Evolutionary conservation across 2,329 filamentous ascomycete species (phyloP), one percentile per base, ranked within the genome.

Genomic region (Claviceps pusilla): DNA sequence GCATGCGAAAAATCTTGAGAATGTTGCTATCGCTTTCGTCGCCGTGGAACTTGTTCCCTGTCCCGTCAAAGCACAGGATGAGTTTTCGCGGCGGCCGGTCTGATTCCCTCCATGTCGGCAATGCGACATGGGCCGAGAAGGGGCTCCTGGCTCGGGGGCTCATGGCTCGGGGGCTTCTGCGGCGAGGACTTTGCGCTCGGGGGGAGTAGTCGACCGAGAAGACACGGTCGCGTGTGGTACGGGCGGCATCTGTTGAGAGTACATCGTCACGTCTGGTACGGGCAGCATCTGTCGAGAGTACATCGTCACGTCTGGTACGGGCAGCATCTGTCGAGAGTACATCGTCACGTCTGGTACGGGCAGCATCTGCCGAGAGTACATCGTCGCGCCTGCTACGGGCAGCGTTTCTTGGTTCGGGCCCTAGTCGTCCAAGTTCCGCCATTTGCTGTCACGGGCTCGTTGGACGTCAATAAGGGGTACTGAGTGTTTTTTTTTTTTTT

Each of bases 1-100:
- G 69, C 75, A 85, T 84, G 42, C 82, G 76, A 59, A 83, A 86
- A 11, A 87, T 84, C 62, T 86, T 86, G 56, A 87, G 68, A 60
- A 87, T 82, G 53, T 82, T 82, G 63, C 77, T 81, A 59, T 83
- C 79, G 46, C 76, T 80, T 12, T 81, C 79, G 52, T 82, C 77
- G 10, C 80, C 79, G 47, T 77, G 74, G 56, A 83, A 83, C 57
- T 81, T 82, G 60, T 83, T 83, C 0, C 79, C 80, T 0, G 80
- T 83, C 5, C 80, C 80, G 52, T 83, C 80, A 53, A 83, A 83
- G 60, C 80, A 83, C 1, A 83, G 67, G 10, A 83, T 72, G 14
- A 82, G 71, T 61, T 81, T 82, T 3, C 64, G 59, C 3, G 65
- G 60, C 14, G 24, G 37, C 31, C 51, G 46, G 28, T 48, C 50